Conservation (phyloP, 148 eudicot species). For the Rhododendron vialii region DNA sequence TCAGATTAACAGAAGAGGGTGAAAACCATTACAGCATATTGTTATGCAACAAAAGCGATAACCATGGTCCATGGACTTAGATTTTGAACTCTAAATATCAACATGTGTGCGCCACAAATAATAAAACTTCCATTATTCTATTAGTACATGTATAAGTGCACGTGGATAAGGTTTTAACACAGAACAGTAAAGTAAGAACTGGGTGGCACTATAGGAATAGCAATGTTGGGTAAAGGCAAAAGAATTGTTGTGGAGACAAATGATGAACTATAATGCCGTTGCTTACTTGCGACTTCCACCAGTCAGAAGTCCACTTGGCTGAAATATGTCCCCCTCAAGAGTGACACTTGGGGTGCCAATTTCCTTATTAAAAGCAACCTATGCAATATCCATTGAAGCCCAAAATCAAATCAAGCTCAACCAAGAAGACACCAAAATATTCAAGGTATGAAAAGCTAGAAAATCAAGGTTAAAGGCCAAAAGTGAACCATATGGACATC, state of each 20-base stretch:
- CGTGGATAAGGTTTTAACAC: not conserved
- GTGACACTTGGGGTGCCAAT: slow-evolving; percentile 76
- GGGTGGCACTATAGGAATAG: not conserved
- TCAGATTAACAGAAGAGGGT: not conserved
- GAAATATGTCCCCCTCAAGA: slow-evolving; percentile 91
- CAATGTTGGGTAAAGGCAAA: not conserved
- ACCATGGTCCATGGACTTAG: not conserved
- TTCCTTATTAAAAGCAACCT: slow-evolving; percentile 83
- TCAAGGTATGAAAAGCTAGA: not conserved
- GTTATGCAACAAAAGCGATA: not conserved
- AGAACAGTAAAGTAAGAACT: not conserved
- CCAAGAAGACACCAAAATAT: not conserved
- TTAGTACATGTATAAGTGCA: not conserved
- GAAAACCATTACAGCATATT: not conserved
- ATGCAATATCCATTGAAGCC: slow-evolving; percentile 8
- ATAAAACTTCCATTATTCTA: not conserved
- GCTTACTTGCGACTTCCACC: slow-evolving; percentile 97
- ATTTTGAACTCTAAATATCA: not conserved
- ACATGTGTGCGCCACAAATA: too few species aligned
- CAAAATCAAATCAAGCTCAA: slow-evolving; percentile 5
- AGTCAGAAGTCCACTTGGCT: slow-evolving; percentile 96
- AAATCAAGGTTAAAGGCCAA: not conserved
- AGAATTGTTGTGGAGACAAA: not conserved
- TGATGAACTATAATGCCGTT: not conserved
- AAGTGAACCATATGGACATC: not conserved